Conservation (phyloP, 2,329 filamentous ascomycete species). For the Verticillium dahliae region DNA sequence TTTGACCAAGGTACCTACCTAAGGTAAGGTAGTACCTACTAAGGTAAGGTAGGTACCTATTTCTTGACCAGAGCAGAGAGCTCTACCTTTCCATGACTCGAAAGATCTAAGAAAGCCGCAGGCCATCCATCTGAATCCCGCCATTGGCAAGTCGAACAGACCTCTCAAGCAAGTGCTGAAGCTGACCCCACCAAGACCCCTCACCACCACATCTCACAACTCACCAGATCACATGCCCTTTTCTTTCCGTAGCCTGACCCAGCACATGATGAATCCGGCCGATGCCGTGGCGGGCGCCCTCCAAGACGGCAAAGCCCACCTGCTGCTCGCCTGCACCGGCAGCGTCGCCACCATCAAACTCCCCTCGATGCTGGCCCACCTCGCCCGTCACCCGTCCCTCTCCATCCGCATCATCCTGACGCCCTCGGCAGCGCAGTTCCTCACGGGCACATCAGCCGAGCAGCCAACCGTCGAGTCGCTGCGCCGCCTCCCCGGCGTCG, state of each 20-base stretch:
- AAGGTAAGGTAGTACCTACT: too few species aligned
- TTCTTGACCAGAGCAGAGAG: too few species aligned
- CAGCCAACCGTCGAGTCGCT: conserved; percentile 64
- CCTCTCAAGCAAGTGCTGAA: neutral
- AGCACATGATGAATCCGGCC: conserved; percentile 5
- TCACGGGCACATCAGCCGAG: conserved; percentile 67
- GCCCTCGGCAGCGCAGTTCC: conserved; percentile 64
- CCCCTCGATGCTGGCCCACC: conserved; percentile 55
- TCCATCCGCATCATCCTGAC: conserved; percentile 86
- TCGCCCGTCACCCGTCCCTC: conserved; percentile 47
- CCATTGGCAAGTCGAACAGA: neutral
- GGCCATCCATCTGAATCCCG: too few species aligned
- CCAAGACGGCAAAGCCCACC: conserved; percentile 8
- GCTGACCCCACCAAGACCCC: neutral
- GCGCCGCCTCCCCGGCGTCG: conserved; percentile 59
- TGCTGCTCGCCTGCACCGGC: conserved; percentile 5
- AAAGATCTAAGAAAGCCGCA: too few species aligned
- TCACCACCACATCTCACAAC: neutral
- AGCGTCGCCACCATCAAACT: conserved; percentile 71
- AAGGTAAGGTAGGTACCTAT: too few species aligned
- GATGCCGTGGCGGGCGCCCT: conserved; percentile 7
- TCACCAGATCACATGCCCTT: neutral
- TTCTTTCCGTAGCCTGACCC: neutral
- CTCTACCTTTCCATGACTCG: too few species aligned
- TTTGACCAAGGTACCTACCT: too few species aligned